Conservation (phyloP, 2,329 filamentous ascomycete genomes). For the Xylaria polymorpha region DNA sequence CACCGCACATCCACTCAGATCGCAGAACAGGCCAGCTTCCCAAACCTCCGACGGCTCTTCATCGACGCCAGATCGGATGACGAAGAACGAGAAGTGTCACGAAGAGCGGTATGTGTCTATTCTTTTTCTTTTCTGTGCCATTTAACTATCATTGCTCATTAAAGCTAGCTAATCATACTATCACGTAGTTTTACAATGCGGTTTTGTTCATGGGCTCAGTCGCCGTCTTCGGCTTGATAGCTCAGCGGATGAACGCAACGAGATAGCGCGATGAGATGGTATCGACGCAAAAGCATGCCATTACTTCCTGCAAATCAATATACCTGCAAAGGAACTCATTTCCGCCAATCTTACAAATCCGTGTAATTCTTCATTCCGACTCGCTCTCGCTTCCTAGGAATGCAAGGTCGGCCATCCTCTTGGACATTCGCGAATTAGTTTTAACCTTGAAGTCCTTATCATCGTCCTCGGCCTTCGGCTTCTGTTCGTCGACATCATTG, state of each 20-base stretch:
- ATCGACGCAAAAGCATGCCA: not conserved
- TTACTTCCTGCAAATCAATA: constrained; percentile 18
- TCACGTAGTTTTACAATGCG: constrained; percentile 91
- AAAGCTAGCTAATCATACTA: constrained; percentile 20
- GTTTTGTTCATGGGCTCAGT: constrained; percentile 97
- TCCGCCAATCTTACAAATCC: not conserved
- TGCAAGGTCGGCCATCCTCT: constrained; percentile 64
- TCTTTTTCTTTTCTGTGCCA: not conserved
- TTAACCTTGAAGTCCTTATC: constrained; percentile 48
- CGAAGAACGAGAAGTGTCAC: constrained; percentile 93
- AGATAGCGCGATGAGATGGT: constrained; percentile 26
- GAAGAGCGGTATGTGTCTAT: constrained; percentile 78
- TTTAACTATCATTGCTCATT: constrained; percentile 12
- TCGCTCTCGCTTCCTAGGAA: constrained; percentile 79
- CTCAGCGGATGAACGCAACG: constrained; percentile 80
- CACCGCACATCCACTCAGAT: constrained; percentile 19
- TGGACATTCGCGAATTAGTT: constrained; percentile 55
- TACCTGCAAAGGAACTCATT: constrained; percentile 9
- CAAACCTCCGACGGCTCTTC: constrained; percentile 95
- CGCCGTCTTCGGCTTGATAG: constrained; percentile 91
- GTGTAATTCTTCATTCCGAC: constrained; percentile 59
- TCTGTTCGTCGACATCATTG: constrained; percentile 50
- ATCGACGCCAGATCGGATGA: constrained; percentile 93
- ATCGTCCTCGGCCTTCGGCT: constrained; percentile 49
- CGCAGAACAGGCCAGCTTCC: constrained; percentile 74